These are phyloP conservation scores for Rhamnella rubrinervis DNA, from an alignment of 331 rosid species.

Conservation along the genomic window DNA sequence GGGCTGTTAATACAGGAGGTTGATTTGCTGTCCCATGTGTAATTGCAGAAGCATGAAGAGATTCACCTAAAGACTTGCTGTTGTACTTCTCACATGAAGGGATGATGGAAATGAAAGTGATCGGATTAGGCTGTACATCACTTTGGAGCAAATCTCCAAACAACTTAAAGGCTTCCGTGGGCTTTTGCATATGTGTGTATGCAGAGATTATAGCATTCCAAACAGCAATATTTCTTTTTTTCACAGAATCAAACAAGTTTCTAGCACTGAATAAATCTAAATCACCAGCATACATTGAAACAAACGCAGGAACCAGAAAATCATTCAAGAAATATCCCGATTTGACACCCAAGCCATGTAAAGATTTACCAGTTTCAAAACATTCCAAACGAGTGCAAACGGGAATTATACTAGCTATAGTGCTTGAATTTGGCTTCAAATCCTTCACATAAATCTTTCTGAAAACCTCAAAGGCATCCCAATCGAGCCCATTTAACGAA, in stretches of 20 bases:
- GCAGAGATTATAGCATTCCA: conserved; percentile 42
- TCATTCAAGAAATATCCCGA: conserved; percentile 20
- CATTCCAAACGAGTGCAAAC: conserved; percentile 34
- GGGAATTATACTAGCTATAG: conserved; percentile 37
- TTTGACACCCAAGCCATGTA: conserved; percentile 34
- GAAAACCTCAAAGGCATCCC: conserved; percentile 29
- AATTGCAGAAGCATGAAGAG: conserved; percentile 33
- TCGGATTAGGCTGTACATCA: conserved; percentile 16
- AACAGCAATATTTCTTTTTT: conserved; percentile 16
- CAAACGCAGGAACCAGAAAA: conserved; percentile 33
- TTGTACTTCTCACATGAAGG: conserved; percentile 30
- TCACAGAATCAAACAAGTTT: conserved; percentile 29
- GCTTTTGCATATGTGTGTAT: conserved; percentile 24
- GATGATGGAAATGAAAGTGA: conserved; percentile 33
- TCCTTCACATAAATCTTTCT: conserved; percentile 15
- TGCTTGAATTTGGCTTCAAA: conserved; percentile 37
- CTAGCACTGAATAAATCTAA: conserved; percentile 22
- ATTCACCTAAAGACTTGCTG: conserved; percentile 21
- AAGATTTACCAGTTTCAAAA: conserved; percentile 22
- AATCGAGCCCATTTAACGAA: conserved; percentile 28
- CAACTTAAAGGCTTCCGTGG: conserved; percentile 22
- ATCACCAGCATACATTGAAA: conserved; percentile 34
- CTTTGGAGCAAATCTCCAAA: conserved; percentile 21
- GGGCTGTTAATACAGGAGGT: conserved; percentile 22
- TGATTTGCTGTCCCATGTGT: conserved; percentile 32